A percentile compares a stretch with the other conserved stretches of the same genome.
Conservation (phyloP, 805 yeast species). For the Candida nanaspora region DNA sequence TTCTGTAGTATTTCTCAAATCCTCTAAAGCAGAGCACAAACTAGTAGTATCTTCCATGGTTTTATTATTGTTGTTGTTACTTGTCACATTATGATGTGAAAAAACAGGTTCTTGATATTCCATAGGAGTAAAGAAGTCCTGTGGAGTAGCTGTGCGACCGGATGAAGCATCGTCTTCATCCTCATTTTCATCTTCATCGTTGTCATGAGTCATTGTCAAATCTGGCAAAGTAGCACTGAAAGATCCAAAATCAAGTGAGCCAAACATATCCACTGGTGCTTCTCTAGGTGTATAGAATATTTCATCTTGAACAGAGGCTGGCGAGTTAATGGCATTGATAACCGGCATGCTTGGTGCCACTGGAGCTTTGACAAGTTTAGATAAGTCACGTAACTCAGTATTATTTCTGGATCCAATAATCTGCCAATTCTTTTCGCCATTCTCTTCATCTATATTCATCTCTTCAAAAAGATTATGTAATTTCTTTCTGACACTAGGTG, state of each 20-base stretch:
- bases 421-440: slow-evolving; percentile 9
- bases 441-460: slow-evolving; percentile 1
- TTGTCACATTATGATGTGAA: not conserved
- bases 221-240: slow-evolving; percentile 11
- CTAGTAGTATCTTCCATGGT: slow-evolving; percentile 11
- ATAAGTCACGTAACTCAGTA: not conserved
- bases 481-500: slow-evolving; percentile 17
- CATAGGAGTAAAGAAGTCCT: slow-evolving; percentile 12
- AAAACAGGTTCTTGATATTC: slow-evolving; percentile 9
- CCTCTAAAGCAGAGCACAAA: slow-evolving; percentile 20
- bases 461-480: slow-evolving; percentile 4
- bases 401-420: slow-evolving; percentile 3
- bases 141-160: not conserved
- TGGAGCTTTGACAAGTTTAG: too few relatives aligned
- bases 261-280: slow-evolving; percentile 9
- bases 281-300: slow-evolving; percentile 7
- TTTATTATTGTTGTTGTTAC: too few relatives aligned
- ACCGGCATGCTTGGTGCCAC: too few relatives aligned
- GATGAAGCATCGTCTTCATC: slow-evolving; percentile 2
- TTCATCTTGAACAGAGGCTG: not conserved
- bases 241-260: slow-evolving; percentile 8
- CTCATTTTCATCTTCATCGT: slow-evolving; percentile 4
- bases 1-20: slow-evolving; percentile 11
- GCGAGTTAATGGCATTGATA: not conserved
- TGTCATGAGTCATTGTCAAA: slow-evolving; percentile 4